Conservation (phyloP, 441 rosid species). For the Corymbia calophylla region DNA sequence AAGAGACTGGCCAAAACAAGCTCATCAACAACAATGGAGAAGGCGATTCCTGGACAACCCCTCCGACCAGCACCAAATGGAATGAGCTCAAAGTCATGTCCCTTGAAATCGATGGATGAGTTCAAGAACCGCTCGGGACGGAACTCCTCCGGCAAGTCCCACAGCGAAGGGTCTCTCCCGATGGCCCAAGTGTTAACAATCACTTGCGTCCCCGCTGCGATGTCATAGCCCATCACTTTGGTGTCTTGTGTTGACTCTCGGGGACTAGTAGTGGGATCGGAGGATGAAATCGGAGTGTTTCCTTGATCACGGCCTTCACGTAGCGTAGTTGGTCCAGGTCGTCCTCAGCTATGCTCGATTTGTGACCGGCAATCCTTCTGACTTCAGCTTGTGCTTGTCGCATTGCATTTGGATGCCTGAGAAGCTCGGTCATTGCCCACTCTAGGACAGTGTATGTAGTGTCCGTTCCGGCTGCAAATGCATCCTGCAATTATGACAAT, state of each 20-base stretch:
- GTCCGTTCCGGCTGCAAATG: conserved; percentile 15
- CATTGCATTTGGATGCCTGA: conserved; percentile 18
- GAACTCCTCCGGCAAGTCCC: conserved; percentile 16
- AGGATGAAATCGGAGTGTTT: conserved; percentile 16
- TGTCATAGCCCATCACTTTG: conserved; percentile 9
- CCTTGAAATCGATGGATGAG: conserved; percentile 6
- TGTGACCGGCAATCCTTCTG: background rate
- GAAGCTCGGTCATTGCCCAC: conserved; percentile 26
- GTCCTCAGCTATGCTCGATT: background rate
- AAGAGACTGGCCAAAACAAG: conserved; percentile 9
- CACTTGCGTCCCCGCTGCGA: conserved; percentile 10
- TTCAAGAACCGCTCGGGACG: conserved; percentile 14
- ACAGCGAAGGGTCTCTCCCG: conserved; percentile 6
- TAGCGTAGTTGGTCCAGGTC: conserved; percentile 13
- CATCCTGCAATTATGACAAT: conserved; percentile 1
- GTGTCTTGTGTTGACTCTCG: background rate
- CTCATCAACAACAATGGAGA: conserved; percentile 3
- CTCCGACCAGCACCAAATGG: conserved; percentile 20
- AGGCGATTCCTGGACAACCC: conserved; percentile 2
- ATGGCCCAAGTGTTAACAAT: conserved; percentile 11
- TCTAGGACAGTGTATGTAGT: conserved; percentile 14
- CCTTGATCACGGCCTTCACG: conserved; percentile 22
- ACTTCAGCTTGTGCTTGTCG: background rate
- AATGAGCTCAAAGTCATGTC: conserved; percentile 13
- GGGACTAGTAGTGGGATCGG: conserved; percentile 10